Base-by-base conservation (phyloP, 805 yeast genomes). In the Torulaspora indica region DNA sequence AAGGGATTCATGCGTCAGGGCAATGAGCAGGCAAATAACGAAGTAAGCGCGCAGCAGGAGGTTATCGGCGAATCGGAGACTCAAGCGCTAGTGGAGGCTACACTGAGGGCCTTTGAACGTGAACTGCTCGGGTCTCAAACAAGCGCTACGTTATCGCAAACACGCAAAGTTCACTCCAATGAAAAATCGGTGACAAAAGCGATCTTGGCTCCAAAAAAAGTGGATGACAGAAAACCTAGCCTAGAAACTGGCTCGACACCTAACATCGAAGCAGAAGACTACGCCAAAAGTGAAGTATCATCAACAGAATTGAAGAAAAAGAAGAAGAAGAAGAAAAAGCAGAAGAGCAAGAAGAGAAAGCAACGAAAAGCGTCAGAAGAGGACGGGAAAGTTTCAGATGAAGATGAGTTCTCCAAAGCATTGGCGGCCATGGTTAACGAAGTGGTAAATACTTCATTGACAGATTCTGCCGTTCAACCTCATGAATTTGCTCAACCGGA, bases 361-460 rank as follows among this genome's bases (percentile, higher is more conserved):
- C 22, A 54, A 15, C 17, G 48, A 1, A 51, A 52, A 17, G 43
- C 43, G 35, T 12, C 27, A 8, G 40, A 30, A 31, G 33, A 38
- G 29, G 15, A 29, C 10, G 23, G 35, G n/a, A 51, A 47, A 12
- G 42, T 20, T 7, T 47, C 43, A 12, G 46, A 51, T 7, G 57
- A 53, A 20, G 70, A 69, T 45, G 74, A 70, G 3, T 68, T 76
- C 39, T 75, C 78, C 40, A 73, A 71, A 39, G 82, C 81, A 0
- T 55, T 79, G 29, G 79, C 77, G 2, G 77, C 75, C 47, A 74
- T 77, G 66, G 81, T 78, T 13, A 71, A 74, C 48, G 75, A 69
- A 53, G 83, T 76, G 15, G 79, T 77, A 22, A 73, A 74, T 46
- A 66, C 67, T 1, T 58, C 66, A 1, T 36, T 57, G 24, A 31